A percentile compares a stretch with the other conserved stretches of the same genome.
These are phyloP conservation scores for Corynespora cassiicola DNA, from an alignment of 2,329 filamentous ascomycete species.

Conservation along the genomic window DNA sequence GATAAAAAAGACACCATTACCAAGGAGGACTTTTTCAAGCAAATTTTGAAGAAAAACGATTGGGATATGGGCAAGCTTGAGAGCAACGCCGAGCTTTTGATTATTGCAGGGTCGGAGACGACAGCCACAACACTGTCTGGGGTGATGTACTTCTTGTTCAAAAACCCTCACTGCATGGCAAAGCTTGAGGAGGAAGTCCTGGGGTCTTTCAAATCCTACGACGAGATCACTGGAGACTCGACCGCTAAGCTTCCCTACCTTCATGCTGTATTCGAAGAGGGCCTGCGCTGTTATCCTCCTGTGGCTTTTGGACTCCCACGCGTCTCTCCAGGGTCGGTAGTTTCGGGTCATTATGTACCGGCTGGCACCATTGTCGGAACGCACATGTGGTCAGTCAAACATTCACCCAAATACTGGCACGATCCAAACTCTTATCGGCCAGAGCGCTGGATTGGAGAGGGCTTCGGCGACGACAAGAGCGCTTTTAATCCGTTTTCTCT, in stretches of 20 bases:
- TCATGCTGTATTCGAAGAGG: constrained; percentile 18
- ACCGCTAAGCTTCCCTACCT: constrained; percentile 23
- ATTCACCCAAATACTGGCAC: neutral
- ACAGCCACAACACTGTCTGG: constrained; percentile 42
- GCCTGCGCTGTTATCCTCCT: constrained; percentile 16
- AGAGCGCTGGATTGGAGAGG: constrained; percentile 5
- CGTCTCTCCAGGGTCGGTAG: constrained; percentile 5
- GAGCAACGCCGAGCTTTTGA: constrained; percentile 36
- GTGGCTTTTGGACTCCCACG: constrained; percentile 7
- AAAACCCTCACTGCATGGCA: constrained; percentile 13
- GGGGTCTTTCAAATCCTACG: constrained; percentile 5
- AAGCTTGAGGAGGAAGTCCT: constrained; percentile 14
- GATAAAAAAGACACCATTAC: too few relatives aligned
- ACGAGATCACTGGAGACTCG: constrained; percentile 29
- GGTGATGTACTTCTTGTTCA: constrained; percentile 31
- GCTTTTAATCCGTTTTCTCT: constrained; percentile 6
- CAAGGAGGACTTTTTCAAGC: too few relatives aligned
- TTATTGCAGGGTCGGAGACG: constrained; percentile 48
- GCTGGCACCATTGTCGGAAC: neutral
- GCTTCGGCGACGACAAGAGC: constrained; percentile 1
- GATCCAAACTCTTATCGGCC: constrained; percentile 3
- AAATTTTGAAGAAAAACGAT: too few relatives aligned
- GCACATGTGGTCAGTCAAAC: neutral
- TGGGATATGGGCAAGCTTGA: too few relatives aligned
- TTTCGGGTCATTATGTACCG: constrained; percentile 9